phyloP scores from a whole-genome alignment of 2,329 filamentous ascomycete genomes.

The Fusarium xylarioides region DNA sequence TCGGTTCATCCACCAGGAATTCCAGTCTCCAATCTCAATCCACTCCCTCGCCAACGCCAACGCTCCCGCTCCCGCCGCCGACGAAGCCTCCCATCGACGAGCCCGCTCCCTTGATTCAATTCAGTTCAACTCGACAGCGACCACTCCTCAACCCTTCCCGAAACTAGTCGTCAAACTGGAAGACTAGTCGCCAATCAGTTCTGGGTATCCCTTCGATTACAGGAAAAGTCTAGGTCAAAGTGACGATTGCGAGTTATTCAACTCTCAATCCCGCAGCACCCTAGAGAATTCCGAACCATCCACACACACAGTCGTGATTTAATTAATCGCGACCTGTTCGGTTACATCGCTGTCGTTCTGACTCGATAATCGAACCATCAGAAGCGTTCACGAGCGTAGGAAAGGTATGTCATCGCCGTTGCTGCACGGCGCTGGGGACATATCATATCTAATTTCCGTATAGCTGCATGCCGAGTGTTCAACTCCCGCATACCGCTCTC shows the following conservation, averaged over 20 bases:
- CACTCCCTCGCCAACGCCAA: constrained; percentile 31
- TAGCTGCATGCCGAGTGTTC: constrained; percentile 51
- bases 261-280: constrained; percentile 8
- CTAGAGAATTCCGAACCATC: constrained; percentile 13
- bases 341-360: constrained; percentile 7
- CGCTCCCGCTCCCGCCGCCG: constrained; percentile 28
- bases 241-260: constrained; percentile 27
- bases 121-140: constrained; percentile 33
- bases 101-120: constrained; percentile 43
- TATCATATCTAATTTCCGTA: constrained; percentile 42
- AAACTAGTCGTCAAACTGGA: constrained; percentile 38
- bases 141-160: constrained; percentile 50
- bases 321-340: constrained; percentile 9
- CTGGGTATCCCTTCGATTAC: constrained; percentile 49
- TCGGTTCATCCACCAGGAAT: constrained; percentile 55
- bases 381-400: constrained; percentile 22
- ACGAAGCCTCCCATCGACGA: constrained; percentile 38
- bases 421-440: constrained; percentile 12
- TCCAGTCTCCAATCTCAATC: constrained; percentile 37
- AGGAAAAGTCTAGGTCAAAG: constrained; percentile 20
- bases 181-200: constrained; percentile 39
- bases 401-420: constrained; percentile 40
- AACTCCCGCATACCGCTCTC: constrained; percentile 47
- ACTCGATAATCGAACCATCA: constrained; percentile 18
- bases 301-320: constrained; percentile 9